Evolutionary conservation across 2,329 filamentous ascomycete species (phyloP), one percentile per base, ranked within the genome.

Genomic region (Dactylonectria macrodidyma): DNA sequence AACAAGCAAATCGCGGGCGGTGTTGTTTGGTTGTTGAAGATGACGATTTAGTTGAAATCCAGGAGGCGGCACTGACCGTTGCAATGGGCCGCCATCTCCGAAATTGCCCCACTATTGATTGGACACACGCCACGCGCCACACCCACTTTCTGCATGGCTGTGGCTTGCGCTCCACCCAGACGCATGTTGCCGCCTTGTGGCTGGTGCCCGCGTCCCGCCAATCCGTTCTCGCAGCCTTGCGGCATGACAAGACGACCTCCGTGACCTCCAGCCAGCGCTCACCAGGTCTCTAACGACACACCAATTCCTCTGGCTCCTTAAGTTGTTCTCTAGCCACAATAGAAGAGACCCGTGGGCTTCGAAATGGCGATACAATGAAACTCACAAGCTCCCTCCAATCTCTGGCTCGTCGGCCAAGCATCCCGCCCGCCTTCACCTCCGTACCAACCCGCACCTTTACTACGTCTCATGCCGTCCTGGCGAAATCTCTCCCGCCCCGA

Each of bases 401-500:
- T 33, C 14, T 70, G 51, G 14, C 48, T 58, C 44, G 34, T 24
- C 22, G 59, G 41, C 46, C 22, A 19, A 38, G 52, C 22, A 19
- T 59, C 19, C n/a, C 44, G 36, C n/a, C 33, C 46, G 52, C 59
- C 36, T 56, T 59, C 14, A 8, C 58, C 36, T 33, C 61, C 52
- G 62, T 59, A n/a, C 30, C 60, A 34, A 58, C 52, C 63, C 75
- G 70, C 30, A 65, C 76, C 63, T 80, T 83, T 75, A 79, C 77
- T 52, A 77, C 75, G 65, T 77, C 79, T 54, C 56, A 76, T n/a
- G 33, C 72, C 56, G 48, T 66, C 22, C 68, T 75, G 57, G 73
- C 76, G 57, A 93, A 92, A 78, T 88, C 71, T 66, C 79, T 97
- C 77, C 95, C 95, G 1, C 91, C 94, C 6, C 90, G 95, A 4